Base-by-base conservation (phyloP, 2,329 filamentous ascomycete genomes). In the Colletotrichum sansevieriae region DNA sequence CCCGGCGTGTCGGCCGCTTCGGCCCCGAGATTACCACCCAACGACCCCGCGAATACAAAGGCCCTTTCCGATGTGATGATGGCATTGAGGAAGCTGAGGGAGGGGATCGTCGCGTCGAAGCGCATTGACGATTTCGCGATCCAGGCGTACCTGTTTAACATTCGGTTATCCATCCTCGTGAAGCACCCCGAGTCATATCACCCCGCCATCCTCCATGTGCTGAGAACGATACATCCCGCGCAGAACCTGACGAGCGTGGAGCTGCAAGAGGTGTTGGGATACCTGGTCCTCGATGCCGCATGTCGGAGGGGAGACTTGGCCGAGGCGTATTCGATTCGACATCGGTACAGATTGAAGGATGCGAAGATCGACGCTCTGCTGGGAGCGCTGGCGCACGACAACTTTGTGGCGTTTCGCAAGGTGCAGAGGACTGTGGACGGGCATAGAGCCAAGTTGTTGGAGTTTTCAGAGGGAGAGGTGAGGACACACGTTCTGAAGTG, bases 101-200 rank as follows among this genome's bases (percentile, higher is more conserved):
- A 99, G 82, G 95, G 91, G 25, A 91, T 98, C 55, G 88, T 97
- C 3, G 93, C 93, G 12, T 90, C 92, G 9, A 88, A 90, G 61
- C 89, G 95, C 20, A 83, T 85, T 41, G 92, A 97, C 76, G 84
- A 88, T 60, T 99, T 99, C 79, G 91, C 95, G 1, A 89, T 92
- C n/a, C 90, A 94, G 73, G 93, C 91, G 15, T 97, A 98, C 80
- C 89, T 97, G 71, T 98, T 98, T 83, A 94, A 93, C 74, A 93
- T 97, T 74, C 91, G 95, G 63, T 85, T 95, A 29, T 90, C 92
- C 25, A 91, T 99, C 71, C 87, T 97, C 39, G 89, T 92, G 65
- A 89, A 90, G 71, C 91, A 97, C 73, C 92, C 91, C 73, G 93
- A 97, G 73, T 94, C 94, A 1, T 99, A 98, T 78, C 91, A 95